Conservation (phyloP, 2,329 filamentous ascomycete genomes). For the Xylariales sp. region DNA sequence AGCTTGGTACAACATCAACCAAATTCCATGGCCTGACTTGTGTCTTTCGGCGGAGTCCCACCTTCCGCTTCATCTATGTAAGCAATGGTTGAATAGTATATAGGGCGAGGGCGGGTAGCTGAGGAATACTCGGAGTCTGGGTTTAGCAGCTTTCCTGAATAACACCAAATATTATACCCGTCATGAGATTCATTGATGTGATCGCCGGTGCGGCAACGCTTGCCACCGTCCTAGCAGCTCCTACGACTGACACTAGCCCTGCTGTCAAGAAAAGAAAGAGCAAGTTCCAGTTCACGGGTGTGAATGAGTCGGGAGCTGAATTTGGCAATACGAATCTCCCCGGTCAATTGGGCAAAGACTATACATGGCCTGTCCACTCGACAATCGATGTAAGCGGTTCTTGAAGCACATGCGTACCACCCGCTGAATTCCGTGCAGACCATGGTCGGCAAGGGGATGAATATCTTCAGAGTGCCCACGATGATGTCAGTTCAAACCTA, state of each 20-base stretch:
- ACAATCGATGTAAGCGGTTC: slow-evolving; percentile 19
- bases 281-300: slow-evolving; percentile 22
- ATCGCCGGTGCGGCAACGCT: slow-evolving; percentile 25
- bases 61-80: no score
- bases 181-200: slow-evolving; percentile 30
- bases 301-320: slow-evolving; percentile 7
- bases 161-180: not conserved
- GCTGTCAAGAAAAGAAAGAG: slow-evolving; percentile 26
- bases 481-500: no score
- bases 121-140: no score
- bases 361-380: slow-evolving; percentile 1
- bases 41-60: no score
- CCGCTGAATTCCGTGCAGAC: not conserved
- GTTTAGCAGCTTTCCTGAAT: not conserved
- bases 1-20: no score
- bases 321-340: slow-evolving; percentile 1
- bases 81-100: no score
- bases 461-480: slow-evolving; percentile 53
- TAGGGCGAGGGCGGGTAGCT: not conserved
- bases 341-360: not conserved
- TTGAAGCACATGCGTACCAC: slow-evolving; percentile 12
- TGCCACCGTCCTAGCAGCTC: slow-evolving; percentile 26
- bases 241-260: slow-evolving; percentile 18
- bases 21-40: no score
- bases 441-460: slow-evolving; percentile 47